Percentiles rank a stretch among this genome's conserved stretches.
Evolutionary conservation across 2,329 filamentous ascomycete species (phyloP).

Genomic region (Cladorrhinum sp.): DNA sequence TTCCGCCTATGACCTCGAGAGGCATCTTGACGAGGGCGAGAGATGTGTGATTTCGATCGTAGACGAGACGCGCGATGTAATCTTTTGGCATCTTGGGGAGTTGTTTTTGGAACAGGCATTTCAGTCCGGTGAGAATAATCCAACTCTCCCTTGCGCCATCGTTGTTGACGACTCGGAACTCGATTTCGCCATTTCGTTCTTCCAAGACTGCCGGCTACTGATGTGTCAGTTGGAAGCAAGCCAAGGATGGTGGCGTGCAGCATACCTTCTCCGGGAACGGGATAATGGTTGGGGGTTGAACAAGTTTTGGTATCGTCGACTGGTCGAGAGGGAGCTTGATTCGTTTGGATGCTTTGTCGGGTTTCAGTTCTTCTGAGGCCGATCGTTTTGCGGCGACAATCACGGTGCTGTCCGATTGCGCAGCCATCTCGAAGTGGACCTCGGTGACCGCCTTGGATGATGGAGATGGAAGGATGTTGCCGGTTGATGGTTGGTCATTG

Average conservation of each 20-base stretch:
- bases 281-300: slow-evolving; percentile 47
- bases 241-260: neutral
- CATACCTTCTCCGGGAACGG: slow-evolving; percentile 83
- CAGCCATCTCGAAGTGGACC: too few relatives aligned
- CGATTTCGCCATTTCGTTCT: slow-evolving; percentile 89
- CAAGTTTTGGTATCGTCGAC: too few relatives aligned
- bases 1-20: slow-evolving; percentile 88
- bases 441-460: too few relatives aligned
- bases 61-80: slow-evolving; percentile 95
- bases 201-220: slow-evolving; percentile 80
- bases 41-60: slow-evolving; percentile 91
- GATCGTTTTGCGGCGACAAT: slow-evolving; percentile 63
- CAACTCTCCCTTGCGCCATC: slow-evolving; percentile 82
- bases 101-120: slow-evolving; percentile 98
- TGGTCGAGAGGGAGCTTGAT: slow-evolving; percentile 51
- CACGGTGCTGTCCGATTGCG: neutral
- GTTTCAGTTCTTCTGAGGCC: slow-evolving; percentile 61
- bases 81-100: slow-evolving; percentile 99
- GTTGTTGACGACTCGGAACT: slow-evolving; percentile 98
- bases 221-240: slow-evolving; percentile 59
- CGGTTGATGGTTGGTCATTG: too few relatives aligned
- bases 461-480: too few relatives aligned
- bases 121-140: slow-evolving; percentile 91
- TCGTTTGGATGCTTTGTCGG: slow-evolving; percentile 60
- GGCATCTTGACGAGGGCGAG: slow-evolving; percentile 98